These are phyloP conservation scores for Lasiosphaeria ovina DNA, from an alignment of 495 filamentous ascomycete species.

Conservation along the genomic window DNA sequence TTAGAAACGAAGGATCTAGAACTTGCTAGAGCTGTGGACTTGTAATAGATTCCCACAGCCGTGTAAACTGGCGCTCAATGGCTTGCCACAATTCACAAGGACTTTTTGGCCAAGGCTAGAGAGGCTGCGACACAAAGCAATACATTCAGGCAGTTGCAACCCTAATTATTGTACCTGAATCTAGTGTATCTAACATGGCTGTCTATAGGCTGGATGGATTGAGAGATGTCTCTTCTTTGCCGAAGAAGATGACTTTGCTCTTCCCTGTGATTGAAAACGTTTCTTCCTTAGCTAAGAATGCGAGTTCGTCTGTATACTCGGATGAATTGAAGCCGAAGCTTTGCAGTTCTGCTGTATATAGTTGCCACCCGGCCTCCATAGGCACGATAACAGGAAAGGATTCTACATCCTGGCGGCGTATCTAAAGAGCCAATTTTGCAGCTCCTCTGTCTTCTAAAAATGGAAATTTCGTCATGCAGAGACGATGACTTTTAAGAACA, in stretches of 20 bases:
- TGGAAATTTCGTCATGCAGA: not conserved
- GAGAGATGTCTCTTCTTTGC: too few relatives aligned
- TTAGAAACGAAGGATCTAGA: too few relatives aligned
- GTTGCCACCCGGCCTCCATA: not conserved
- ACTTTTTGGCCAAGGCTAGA: too few relatives aligned
- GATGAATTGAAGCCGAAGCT: constrained; percentile 3
- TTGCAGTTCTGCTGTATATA: not conserved
- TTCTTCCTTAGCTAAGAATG: constrained; percentile 4
- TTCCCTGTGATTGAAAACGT: constrained; percentile 3
- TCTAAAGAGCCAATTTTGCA: not conserved
- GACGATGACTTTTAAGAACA: not conserved
- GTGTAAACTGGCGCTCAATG: too few relatives aligned
- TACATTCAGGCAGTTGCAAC: too few relatives aligned
- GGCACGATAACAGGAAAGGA: not conserved
- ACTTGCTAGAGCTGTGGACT: too few relatives aligned
- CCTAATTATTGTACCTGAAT: too few relatives aligned
- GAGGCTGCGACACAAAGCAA: too few relatives aligned
- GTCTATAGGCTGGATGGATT: too few relatives aligned
- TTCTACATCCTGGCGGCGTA: not conserved
- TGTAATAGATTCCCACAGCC: too few relatives aligned
- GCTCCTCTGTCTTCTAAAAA: constrained; percentile 1
- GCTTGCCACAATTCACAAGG: too few relatives aligned
- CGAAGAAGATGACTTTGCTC: not conserved
- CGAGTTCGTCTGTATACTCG: constrained; percentile 1
- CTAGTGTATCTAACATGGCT: too few relatives aligned